Evolutionary conservation across 2,329 filamentous ascomycete species (phyloP), one percentile per base, ranked within the genome.

Genomic region (Dactylellina cionopaga): DNA sequence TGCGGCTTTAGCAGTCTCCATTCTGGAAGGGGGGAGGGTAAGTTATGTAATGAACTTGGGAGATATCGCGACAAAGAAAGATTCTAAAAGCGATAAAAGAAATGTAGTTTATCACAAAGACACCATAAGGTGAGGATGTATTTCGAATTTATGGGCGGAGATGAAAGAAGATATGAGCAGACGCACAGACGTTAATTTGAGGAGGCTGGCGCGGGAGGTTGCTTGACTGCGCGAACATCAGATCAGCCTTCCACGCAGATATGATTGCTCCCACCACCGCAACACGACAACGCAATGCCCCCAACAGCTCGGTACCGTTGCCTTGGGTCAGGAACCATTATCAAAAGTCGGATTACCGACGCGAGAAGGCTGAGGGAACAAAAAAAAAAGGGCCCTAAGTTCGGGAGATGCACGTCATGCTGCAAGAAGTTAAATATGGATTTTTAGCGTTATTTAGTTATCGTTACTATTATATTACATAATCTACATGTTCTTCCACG

Each of bases 401-500:
- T 10, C 22, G 17, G 27, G 22, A n/a, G n/a, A 41, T 10, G n/a
- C 37, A n/a, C 37, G 37, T 15, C 37, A 41, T 15, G 37, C 25
- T 27, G 55, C 55, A 43, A 31, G 37, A 46, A n/a, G 55, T 31
- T 31, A 19, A n/a, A 29, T 47, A 11, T 25, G 13, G 24, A 1
- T 35, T 24, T 35, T 37, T 17, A 17, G 15, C 19, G 9, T 22
- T 22, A 46, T 33, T 4, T 15, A 5, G 19, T n/a, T 46, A n/a
- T 46, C 25, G 2, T 9, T 17, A 13, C 17, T 31, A 46, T 46
- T 22, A 24, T 43, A 44, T 51, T 37, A 41, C 33, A 37, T 7
- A 44, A 58, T 46, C 27, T 59, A 71, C 51, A 71, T 24, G 31
- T 71, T 19, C 58, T 71, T 71, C 66, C 66, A 71, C 7, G 54